phyloP scores from a whole-genome alignment of 208 protist genomes.

The Acanthamoeba lenticulata region DNA sequence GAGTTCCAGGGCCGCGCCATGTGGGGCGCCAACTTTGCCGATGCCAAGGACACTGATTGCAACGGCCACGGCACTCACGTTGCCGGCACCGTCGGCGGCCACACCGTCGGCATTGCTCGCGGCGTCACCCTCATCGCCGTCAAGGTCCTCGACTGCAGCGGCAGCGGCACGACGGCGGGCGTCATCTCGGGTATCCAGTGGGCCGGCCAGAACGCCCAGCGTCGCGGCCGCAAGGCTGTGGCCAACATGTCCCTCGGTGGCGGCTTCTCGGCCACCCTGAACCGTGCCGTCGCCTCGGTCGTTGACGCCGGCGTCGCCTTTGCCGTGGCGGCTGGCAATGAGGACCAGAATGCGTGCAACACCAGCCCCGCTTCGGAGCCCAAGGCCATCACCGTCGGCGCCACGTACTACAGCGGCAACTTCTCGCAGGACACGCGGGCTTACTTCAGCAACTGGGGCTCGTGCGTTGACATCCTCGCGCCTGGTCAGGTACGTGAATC shows the following conservation, averaged over 20 bases:
- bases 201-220: constrained; percentile 41
- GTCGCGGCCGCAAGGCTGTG: constrained; percentile 13
- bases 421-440: background rate
- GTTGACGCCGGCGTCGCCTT: constrained; percentile 64
- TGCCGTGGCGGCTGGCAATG: constrained; percentile 71
- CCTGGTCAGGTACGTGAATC: too few relatives aligned
- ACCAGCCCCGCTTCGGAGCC: constrained; percentile 49
- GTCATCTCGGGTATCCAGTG: constrained; percentile 69
- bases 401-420: constrained; percentile 21
- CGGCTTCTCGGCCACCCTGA: constrained; percentile 36
- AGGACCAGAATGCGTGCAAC: constrained; percentile 68
- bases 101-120: background rate
- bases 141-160: constrained; percentile 70
- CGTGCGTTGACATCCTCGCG: constrained; percentile 58
- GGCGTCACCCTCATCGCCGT: constrained; percentile 58
- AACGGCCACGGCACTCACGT: constrained; percentile 76
- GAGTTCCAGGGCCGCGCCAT: constrained; percentile 57
- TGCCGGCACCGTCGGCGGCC: constrained; percentile 48
- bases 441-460: constrained; percentile 71
- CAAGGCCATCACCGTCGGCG: constrained; percentile 68
- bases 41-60: constrained; percentile 52
- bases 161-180: constrained; percentile 54
- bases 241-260: constrained; percentile 75
- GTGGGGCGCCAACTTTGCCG: constrained; percentile 67
- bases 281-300: constrained; percentile 52